Percentiles rank a stretch among this genome's conserved stretches.
Conservation (phyloP, 805 yeast genomes). For the Jamesozyma hellenica region DNA sequence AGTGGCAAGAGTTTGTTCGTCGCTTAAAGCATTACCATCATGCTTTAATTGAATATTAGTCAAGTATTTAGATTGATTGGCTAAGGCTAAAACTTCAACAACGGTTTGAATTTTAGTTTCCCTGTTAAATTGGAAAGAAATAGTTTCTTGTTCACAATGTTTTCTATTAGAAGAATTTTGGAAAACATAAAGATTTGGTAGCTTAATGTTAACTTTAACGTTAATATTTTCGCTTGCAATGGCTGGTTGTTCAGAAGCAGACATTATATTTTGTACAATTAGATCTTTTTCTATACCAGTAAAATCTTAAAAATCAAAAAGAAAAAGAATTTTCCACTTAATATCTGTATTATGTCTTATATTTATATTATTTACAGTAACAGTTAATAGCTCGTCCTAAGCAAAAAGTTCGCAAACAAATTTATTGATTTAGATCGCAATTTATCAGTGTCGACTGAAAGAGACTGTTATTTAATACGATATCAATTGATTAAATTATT, state of each 20-base stretch:
- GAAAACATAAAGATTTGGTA: constrained; percentile 8
- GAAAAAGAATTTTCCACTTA: background rate
- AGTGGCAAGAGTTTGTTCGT: constrained; percentile 8
- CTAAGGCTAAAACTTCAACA: constrained; percentile 19
- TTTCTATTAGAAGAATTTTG: constrained; percentile 8
- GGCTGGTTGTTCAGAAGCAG: background rate
- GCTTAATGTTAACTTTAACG: constrained; percentile 14
- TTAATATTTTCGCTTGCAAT: constrained; percentile 6
- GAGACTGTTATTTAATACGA: too few species aligned
- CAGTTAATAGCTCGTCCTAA: background rate
- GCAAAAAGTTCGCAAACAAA: too few species aligned
- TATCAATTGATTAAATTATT: too few species aligned
- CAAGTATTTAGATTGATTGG: constrained; percentile 21
- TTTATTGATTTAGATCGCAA: too few species aligned
- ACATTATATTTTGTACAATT: background rate
- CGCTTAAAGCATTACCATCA: constrained; percentile 12
- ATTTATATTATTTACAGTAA: background rate
- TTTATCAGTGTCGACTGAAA: too few species aligned
- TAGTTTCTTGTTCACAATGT: constrained; percentile 7
- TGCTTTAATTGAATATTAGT: constrained; percentile 21
- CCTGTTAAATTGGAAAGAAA: constrained; percentile 19
- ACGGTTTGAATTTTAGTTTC: constrained; percentile 21
- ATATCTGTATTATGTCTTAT: background rate
- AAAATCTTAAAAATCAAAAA: background rate
- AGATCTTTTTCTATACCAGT: background rate